Evolutionary conservation across 148 eudicot genomes (phyloP).

Genomic region (Chenopodium formosanum): DNA sequence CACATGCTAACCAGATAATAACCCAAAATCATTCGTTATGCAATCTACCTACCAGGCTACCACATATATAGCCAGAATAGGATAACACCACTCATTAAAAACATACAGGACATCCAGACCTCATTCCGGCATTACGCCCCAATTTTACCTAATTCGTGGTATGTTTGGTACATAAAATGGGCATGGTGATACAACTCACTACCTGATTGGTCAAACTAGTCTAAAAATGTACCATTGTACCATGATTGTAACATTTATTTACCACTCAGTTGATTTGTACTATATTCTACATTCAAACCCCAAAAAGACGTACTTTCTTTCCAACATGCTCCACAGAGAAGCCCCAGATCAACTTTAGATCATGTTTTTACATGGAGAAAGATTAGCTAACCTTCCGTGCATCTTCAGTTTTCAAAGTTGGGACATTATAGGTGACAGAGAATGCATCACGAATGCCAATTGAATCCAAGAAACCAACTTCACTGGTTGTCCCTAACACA

Average conservation of each 20-base stretch:
- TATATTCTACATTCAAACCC: too few relatives aligned
- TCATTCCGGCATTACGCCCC: not conserved
- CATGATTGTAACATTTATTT: too few relatives aligned
- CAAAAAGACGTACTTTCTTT: too few relatives aligned
- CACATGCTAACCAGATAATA: not conserved
- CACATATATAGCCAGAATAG: not conserved
- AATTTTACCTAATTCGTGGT: not conserved
- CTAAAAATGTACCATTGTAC: too few relatives aligned
- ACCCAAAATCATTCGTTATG: not conserved
- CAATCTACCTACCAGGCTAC: not conserved
- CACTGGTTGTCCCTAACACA: slow-evolving; percentile 92
- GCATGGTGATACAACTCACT: not conserved
- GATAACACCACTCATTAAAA: not conserved
- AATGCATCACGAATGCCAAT: slow-evolving; percentile 84
- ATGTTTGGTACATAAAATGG: not conserved
- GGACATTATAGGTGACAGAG: slow-evolving; percentile 82
- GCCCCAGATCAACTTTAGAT: too few relatives aligned
- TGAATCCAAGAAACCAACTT: slow-evolving; percentile 76
- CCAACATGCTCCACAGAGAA: not conserved
- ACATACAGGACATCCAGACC: not conserved
- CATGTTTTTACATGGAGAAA: not conserved
- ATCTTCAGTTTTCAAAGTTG: slow-evolving; percentile 75
- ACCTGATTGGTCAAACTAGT: too few relatives aligned
- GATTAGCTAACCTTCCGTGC: slow-evolving; percentile 60
- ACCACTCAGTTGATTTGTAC: too few relatives aligned